Evolutionary conservation across 192 early-diverging fungal genomes (phyloP).

Genomic region (Mortierella hygrophila): DNA sequence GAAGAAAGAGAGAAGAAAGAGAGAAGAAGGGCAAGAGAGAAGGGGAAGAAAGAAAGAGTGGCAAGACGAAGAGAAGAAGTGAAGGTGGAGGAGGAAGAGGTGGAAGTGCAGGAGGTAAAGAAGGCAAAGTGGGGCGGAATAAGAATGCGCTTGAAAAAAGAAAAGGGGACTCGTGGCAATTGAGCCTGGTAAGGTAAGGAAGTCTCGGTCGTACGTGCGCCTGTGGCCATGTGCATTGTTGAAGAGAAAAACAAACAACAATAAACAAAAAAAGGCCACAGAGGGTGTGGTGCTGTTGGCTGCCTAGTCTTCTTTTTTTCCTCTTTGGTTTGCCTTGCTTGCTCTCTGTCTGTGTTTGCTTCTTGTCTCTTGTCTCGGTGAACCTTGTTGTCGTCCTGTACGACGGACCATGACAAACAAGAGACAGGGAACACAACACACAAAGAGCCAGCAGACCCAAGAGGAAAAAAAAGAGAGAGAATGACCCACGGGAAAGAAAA

Average conservation of each 20-base stretch:
- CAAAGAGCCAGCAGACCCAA: not conserved
- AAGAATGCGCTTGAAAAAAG: not conserved
- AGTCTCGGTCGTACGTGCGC: not conserved
- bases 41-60: not conserved
- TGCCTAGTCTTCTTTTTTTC: not conserved
- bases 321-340: too few species aligned
- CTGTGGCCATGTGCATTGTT: not conserved
- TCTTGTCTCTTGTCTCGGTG: not conserved
- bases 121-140: not conserved
- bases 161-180: not conserved
- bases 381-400: slow-evolving; percentile 8
- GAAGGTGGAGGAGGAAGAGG: not conserved
- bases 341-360: not conserved
- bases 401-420: not conserved
- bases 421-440: not conserved
- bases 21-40: not conserved
- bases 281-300: not conserved
- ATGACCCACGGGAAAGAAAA: slow-evolving; percentile 5
- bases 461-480: not conserved
- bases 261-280: not conserved
- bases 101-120: not conserved
- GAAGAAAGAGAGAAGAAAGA: not conserved
- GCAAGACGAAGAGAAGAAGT: not conserved
- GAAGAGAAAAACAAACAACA: not conserved
- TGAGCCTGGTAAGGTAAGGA: not conserved